A percentile compares a stretch with the other conserved stretches of the same genome.
phyloP scores from a whole-genome alignment of 495 filamentous ascomycete genomes.

The Penicillium cinerascens region DNA sequence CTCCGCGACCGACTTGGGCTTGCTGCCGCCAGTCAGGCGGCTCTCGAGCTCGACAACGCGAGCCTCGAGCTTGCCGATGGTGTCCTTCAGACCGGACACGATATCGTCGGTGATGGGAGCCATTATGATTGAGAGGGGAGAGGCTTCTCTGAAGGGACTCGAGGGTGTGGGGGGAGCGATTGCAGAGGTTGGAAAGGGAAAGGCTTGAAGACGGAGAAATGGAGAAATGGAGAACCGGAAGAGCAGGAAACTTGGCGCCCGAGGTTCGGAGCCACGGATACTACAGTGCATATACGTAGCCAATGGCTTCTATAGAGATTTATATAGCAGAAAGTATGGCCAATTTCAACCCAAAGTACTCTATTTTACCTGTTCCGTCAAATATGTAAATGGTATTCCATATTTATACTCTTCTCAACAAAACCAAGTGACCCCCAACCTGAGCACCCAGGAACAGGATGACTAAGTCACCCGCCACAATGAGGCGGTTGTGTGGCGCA shows the following conservation, averaged over 20 bases:
- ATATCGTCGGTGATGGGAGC: conserved; percentile 77
- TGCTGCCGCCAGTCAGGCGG: conserved; percentile 49
- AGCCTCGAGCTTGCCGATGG: conserved; percentile 78
- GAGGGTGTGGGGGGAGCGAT: conserved; percentile 17
- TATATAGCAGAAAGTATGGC: neutral
- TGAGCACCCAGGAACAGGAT: neutral
- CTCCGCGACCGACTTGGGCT: conserved; percentile 48
- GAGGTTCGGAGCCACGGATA: conserved; percentile 26
- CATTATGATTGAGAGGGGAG: conserved; percentile 54
- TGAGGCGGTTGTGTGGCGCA: conserved; percentile 18
- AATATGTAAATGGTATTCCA: neutral
- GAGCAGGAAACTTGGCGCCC: conserved; percentile 31
- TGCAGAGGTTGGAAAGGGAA: conserved; percentile 20
- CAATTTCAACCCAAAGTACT: neutral
- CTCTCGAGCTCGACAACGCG: conserved; percentile 76
- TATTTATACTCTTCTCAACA: neutral
- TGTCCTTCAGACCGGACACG: conserved; percentile 68
- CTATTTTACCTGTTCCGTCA: neutral
- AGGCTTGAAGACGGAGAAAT: conserved; percentile 28
- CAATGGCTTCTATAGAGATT: neutral
- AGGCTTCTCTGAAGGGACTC: conserved; percentile 1
- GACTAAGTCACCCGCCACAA: conserved; percentile 20
- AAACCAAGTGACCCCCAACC: neutral
- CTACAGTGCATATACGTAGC: neutral
- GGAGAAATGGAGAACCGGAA: conserved; percentile 35